Conservation (phyloP, 2,329 filamentous ascomycete genomes). For the Hypoxylon sp. region DNA sequence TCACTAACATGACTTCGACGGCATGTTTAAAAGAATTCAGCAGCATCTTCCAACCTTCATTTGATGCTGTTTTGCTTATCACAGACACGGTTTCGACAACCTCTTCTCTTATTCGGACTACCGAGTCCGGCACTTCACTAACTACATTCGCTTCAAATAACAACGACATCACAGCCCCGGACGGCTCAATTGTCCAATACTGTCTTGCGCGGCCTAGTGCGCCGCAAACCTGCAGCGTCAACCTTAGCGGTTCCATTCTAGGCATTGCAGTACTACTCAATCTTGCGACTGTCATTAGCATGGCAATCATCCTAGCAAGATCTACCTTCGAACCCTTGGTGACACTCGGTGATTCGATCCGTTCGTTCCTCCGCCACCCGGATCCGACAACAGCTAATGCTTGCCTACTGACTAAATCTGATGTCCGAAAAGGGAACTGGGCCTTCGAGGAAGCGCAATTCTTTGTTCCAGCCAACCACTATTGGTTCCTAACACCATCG, state of each 20-base stretch:
- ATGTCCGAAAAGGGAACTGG: constrained; percentile 63
- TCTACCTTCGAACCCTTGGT: constrained; percentile 53
- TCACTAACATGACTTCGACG: constrained; percentile 52
- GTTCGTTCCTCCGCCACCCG: constrained; percentile 52
- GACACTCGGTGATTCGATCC: constrained; percentile 54
- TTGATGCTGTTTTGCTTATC: constrained; percentile 56
- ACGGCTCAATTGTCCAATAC: constrained; percentile 51
- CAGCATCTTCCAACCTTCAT: constrained; percentile 54
- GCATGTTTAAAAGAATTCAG: constrained; percentile 55
- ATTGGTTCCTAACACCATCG: constrained; percentile 64
- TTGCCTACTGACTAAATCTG: constrained; percentile 64
- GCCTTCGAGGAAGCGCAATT: constrained; percentile 60
- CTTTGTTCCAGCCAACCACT: constrained; percentile 59
- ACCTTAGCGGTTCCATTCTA: constrained; percentile 62
- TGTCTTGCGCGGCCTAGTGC: constrained; percentile 54
- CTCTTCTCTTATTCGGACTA: constrained; percentile 56
- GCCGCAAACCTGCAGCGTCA: constrained; percentile 58
- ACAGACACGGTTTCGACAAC: constrained; percentile 49
- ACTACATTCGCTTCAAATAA: constrained; percentile 41
- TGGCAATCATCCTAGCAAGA: constrained; percentile 48
- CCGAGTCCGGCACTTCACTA: constrained; percentile 49
- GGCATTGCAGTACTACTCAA: constrained; percentile 56
- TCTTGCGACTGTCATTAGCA: constrained; percentile 49
- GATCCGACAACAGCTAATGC: constrained; percentile 55
- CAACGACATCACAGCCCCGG: constrained; percentile 43